These are phyloP conservation scores for Manihot esculenta DNA, from an alignment of 441 rosid species.

Conservation along the genomic window DNA sequence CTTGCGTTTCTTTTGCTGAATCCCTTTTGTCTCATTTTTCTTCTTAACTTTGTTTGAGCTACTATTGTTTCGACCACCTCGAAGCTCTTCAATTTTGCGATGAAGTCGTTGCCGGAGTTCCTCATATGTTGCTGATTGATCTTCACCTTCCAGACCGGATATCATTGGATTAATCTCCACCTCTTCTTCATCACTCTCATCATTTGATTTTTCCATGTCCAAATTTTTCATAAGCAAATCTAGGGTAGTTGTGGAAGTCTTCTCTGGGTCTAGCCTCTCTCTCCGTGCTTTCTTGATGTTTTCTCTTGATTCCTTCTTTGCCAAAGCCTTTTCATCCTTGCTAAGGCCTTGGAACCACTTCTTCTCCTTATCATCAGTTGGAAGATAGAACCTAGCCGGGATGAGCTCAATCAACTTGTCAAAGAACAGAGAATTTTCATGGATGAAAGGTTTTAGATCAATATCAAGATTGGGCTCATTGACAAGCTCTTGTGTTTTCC, in stretches of 20 bases:
- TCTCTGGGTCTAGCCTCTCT: constrained; percentile 69
- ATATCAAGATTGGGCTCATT: constrained; percentile 4
- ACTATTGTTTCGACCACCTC: constrained; percentile 47
- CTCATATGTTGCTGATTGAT: constrained; percentile 55
- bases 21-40: constrained; percentile 33
- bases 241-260: constrained; percentile 48
- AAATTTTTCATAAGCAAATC: constrained; percentile 62
- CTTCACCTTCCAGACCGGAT: constrained; percentile 38
- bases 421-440: constrained; percentile 53
- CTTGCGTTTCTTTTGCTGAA: constrained; percentile 43
- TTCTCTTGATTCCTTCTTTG: constrained; percentile 58
- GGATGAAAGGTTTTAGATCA: constrained; percentile 46
- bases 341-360: constrained; percentile 80
- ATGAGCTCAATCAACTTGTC: constrained; percentile 72
- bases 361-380: constrained; percentile 61
- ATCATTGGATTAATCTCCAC: constrained; percentile 34
- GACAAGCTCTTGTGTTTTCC: constrained; percentile 31
- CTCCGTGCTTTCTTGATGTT: constrained; percentile 79
- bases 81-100: constrained; percentile 63
- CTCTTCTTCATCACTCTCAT: constrained; percentile 39
- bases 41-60: constrained; percentile 36
- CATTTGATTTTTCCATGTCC: constrained; percentile 50
- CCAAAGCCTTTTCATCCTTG: constrained; percentile 57
- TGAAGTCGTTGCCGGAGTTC: constrained; percentile 68
- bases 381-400: constrained; percentile 81